Evolutionary conservation across 139 green algal genomes (phyloP), one percentile per base, ranked within the genome.

Genomic region (Coelastrella sp.): DNA sequence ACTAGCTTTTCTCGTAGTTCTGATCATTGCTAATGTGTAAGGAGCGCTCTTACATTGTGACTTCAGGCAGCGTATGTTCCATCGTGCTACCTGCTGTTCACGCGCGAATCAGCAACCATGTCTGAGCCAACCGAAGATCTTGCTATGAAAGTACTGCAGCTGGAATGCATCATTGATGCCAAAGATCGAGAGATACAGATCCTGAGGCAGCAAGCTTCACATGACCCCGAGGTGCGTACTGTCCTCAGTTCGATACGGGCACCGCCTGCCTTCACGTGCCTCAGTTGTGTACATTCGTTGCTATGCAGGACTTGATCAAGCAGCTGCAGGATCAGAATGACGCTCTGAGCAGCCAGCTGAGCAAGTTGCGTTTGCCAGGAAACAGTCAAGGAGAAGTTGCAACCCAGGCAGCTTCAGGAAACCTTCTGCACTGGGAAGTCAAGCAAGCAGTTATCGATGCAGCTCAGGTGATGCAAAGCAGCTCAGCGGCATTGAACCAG

Each of bases 121-220:
- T 32, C 67, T 9, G n/a, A 17, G 19, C 19, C 34, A 41, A n/a
- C 4, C 15, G 62, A 66, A 5, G 40, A 76, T 30, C 53, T 57
- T 4, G n/a, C 60, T 25, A 66, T 84, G 59, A 69, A 71, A 51
- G 41, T 84, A 0, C 48, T 78, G 6, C 80, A 79, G 35, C 80
- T 78, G 45, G 35, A 86, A 60, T 86, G 80, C 67, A 79, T 86
- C 15, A 72, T 86, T 40, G 80, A 69, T 32, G 80, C 80, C 32
- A 86, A 86, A 37, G 51, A 86, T 48, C 15, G 34, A 2, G 80
- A 86, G 66, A 40, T 86, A 5, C 7, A 34, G 15, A n/a, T 86
- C 3, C 50, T 79, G 67, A 34, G 80, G 32, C 35, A 74, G 15
- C 45, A 79, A 25, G 21, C 43, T 3, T 35, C 40, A 32, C 51